Percentiles rank a stretch among this genome's conserved stretches.
These are phyloP conservation scores for Penicillium sp. DNA, from an alignment of 2,329 filamentous ascomycete genomes.

Conservation along the genomic window DNA sequence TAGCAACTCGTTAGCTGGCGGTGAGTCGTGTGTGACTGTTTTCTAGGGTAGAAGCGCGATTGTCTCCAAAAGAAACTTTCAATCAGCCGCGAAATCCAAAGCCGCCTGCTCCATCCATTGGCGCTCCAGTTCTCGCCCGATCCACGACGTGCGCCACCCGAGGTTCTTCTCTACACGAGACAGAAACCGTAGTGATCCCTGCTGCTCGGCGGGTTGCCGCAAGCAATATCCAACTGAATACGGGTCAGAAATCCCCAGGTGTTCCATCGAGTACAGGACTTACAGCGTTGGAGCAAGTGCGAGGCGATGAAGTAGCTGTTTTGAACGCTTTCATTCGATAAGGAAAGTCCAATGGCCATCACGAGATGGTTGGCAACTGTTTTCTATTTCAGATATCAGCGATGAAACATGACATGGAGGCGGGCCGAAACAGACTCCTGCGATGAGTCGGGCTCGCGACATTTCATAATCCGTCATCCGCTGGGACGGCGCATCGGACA, in stretches of 20 bases:
- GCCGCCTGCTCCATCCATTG: conserved; percentile 32
- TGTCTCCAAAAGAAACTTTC: background rate
- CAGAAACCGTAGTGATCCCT: conserved; percentile 32
- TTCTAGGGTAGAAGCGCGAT: no score
- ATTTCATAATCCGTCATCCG: conserved; percentile 29
- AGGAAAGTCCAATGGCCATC: conserved; percentile 34
- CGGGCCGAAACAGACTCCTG: conserved; percentile 25
- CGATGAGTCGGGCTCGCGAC: conserved; percentile 24
- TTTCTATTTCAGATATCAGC: conserved; percentile 22
- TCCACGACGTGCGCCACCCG: conserved; percentile 36
- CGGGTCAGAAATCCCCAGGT: background rate
- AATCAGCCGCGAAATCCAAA: background rate
- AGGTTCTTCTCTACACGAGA: conserved; percentile 28
- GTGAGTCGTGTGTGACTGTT: no score
- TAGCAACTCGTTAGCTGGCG: no score
- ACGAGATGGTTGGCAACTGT: conserved; percentile 31
- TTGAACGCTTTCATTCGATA: conserved; percentile 36
- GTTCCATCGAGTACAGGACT: background rate
- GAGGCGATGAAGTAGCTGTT: conserved; percentile 38
- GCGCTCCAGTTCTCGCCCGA: conserved; percentile 27
- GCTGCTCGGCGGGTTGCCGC: conserved; percentile 31
- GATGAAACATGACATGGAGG: background rate
- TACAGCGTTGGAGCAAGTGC: conserved; percentile 36
- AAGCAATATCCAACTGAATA: conserved; percentile 35
- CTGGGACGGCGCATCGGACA: conserved; percentile 28